These are phyloP conservation scores for Colletotrichum scovillei DNA, from an alignment of 2,329 filamentous ascomycete genomes.

Conservation along the genomic window DNA sequence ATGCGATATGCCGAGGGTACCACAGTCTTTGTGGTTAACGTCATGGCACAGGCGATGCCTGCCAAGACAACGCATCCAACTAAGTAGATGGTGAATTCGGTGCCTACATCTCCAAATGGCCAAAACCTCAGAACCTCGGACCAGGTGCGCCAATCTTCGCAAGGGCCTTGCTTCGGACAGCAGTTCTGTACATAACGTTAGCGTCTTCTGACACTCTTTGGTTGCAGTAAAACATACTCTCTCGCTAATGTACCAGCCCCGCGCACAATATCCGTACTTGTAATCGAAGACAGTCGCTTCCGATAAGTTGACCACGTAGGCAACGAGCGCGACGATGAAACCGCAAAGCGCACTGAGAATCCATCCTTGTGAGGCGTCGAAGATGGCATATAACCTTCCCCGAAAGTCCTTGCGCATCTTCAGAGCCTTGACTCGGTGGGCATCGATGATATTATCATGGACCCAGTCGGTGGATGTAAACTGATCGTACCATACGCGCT, in stretches of 20 bases:
- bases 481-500: conserved; percentile 98
- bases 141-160: conserved; percentile 69
- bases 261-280: conserved; percentile 87
- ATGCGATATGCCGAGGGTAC: conserved; percentile 90
- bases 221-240: conserved; percentile 57
- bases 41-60: conserved; percentile 79
- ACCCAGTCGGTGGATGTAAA: conserved; percentile 99
- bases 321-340: conserved; percentile 83
- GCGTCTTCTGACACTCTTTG: conserved; percentile 26
- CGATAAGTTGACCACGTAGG: conserved; percentile 89
- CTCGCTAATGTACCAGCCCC: conserved; percentile 78
- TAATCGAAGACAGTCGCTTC: conserved; percentile 89
- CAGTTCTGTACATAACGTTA: conserved; percentile 51
- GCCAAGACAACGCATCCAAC: conserved; percentile 77
- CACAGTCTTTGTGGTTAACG: conserved; percentile 91
- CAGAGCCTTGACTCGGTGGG: conserved; percentile 86
- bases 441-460: conserved; percentile 95
- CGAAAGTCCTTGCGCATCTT: conserved; percentile 85
- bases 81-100: conserved; percentile 84
- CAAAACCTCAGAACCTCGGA: conserved; percentile 58
- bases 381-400: conserved; percentile 79
- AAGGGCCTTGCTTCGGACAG: conserved; percentile 64
- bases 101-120: conserved; percentile 65
- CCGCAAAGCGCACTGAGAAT: conserved; percentile 92
- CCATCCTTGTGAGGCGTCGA: conserved; percentile 94